Percentiles rank a stretch among this genome's conserved stretches.
Evolutionary conservation across 495 filamentous ascomycete genomes (phyloP).

Genomic region (Penicillium pulvis): DNA sequence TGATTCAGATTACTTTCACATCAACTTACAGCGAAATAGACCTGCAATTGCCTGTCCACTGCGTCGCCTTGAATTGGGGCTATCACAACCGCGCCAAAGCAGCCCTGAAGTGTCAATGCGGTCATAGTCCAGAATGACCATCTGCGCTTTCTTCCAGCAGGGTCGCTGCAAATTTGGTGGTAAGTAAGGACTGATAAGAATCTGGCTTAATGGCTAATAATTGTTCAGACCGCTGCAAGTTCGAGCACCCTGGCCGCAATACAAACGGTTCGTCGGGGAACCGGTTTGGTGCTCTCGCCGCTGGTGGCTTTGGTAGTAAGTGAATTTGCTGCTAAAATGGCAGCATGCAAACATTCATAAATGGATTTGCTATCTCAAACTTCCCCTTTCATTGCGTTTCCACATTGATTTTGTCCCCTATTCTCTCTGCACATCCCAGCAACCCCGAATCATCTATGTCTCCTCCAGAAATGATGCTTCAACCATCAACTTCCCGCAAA

Average conservation of each 20-base stretch:
- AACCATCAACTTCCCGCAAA: background rate
- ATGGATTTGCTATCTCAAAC: background rate
- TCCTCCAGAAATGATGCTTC: background rate
- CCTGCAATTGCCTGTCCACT: background rate
- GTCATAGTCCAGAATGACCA: conserved; percentile 42
- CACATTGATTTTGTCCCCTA: background rate
- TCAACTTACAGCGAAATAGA: background rate
- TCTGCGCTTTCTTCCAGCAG: conserved; percentile 74
- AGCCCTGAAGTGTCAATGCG: background rate
- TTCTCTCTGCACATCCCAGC: background rate
- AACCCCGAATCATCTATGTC: background rate
- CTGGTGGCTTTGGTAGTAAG: conserved; percentile 44
- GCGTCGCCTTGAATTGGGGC: background rate
- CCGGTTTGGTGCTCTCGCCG: conserved; percentile 44
- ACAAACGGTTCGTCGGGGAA: conserved; percentile 36
- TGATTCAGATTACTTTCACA: background rate
- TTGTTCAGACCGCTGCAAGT: conserved; percentile 51
- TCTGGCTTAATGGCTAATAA: conserved; percentile 13
- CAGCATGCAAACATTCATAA: background rate
- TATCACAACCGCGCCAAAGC: background rate
- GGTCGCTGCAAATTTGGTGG: conserved; percentile 73
- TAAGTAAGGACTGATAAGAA: conserved; percentile 20
- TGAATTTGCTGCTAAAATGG: conserved; percentile 8
- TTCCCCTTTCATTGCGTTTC: background rate
- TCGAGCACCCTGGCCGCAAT: conserved; percentile 53